Evolutionary conservation across 192 early-diverging fungal species (phyloP).

Genomic region (Dissophora globulifera): DNA sequence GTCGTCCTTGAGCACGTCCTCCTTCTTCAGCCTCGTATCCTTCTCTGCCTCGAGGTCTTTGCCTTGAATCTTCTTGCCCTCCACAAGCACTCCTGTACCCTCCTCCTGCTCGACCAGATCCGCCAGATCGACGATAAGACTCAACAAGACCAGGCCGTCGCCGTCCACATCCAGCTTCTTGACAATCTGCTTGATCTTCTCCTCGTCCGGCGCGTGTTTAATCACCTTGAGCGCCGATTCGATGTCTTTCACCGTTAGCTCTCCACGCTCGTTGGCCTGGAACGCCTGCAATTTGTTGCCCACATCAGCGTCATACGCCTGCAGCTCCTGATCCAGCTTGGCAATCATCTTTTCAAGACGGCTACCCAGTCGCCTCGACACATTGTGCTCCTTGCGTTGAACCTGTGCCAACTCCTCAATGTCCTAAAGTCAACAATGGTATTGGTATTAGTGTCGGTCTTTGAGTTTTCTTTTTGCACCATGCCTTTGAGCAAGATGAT

Average conservation of each 20-base stretch:
- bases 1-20: conserved; percentile 53
- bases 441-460: too few species aligned
- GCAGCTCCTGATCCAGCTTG: conserved; percentile 76
- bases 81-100: conserved; percentile 68
- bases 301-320: conserved; percentile 68
- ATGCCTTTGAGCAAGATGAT: not conserved
- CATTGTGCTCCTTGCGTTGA: conserved; percentile 63
- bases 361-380: conserved; percentile 66
- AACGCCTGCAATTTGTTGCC: conserved; percentile 74
- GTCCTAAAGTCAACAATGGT: too few species aligned
- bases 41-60: conserved; percentile 35
- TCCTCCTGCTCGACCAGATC: conserved; percentile 68
- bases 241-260: conserved; percentile 73
- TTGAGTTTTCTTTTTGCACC: too few species aligned
- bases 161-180: conserved; percentile 76
- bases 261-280: conserved; percentile 72
- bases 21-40: conserved; percentile 55
- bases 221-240: conserved; percentile 76
- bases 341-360: conserved; percentile 85
- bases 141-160: conserved; percentile 73
- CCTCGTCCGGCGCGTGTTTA: conserved; percentile 72
- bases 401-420: conserved; percentile 66
- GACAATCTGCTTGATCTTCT: conserved; percentile 78
- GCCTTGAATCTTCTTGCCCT: conserved; percentile 47
- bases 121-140: conserved; percentile 69